Base-by-base conservation (phyloP, 2,329 filamentous ascomycete genomes). In the Botrytis squamosa region DNA sequence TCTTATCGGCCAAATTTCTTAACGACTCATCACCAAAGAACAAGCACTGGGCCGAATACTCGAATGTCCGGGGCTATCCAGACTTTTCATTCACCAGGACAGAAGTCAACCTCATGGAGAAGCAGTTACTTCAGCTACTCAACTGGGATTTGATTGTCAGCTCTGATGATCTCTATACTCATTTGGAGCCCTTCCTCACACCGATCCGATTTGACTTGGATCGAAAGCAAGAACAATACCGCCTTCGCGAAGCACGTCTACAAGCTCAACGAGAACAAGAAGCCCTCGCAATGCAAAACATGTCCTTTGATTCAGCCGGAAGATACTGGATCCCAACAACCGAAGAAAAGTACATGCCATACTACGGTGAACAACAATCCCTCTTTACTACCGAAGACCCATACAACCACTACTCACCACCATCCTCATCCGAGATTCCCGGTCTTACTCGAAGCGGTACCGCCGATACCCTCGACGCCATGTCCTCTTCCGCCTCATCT, bases 1-100 rank as follows among this genome's bases (percentile, higher is more conserved):
- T 96, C 81, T 87, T 92, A 64, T 91, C 96, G 1, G 95, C 96
- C 79, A 99, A 99, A 90, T 98, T 98, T 83, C 89, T 98, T 79
- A 98, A 99, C 83, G 96, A 98, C 87, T 97, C 94, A 75, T 98
- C 94, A 20, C 96, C 96, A 76, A 98, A 98, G 91, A 99, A 99
- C 89, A 98, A 98, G 90, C 96, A 99, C 88, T 99, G 96, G 96
- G 95, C 96, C 77, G 92, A 91, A 80, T 99, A 98, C 87, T 97
- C 92, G 75, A 85, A 91, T 80, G 91, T 97, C 78, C 88, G 87
- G 18, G 85, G 86, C 14, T 81, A 79, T 75, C 87, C 85, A 81
- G 89, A 87, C 80, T 99, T 98, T 81, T 93, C 94, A 79, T 98
- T 99, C 87, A 95, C 91, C 80, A 88, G 95, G 78, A 96, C 93